Evolutionary conservation across 805 yeast genomes (phyloP), one percentile per base, ranked within the genome.

Genomic region (Diddensiella caesifluorescens): DNA sequence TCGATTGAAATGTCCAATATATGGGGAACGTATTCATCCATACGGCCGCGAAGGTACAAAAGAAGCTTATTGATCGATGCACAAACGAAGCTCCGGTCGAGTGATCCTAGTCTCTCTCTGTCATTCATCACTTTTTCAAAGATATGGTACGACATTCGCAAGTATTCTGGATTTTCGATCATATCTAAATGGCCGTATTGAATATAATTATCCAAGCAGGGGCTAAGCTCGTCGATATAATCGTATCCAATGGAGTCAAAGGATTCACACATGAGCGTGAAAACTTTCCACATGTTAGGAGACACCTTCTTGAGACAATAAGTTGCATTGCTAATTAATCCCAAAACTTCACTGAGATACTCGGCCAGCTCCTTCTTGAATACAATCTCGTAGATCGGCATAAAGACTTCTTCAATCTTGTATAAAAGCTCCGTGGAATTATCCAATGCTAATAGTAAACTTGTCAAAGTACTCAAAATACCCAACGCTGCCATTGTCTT

Each of bases 401-500:
- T 64, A 38, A 84, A 74, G 4, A 79, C 75, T 41, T 74, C 79
- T 55, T 85, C 87, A 38, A 89, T 68, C 56, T 70, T 71, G 19
- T 61, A 63, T 12, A 86, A 80, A 38, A 83, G 71, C 31, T 78
- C 83, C 5, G 69, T 68, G 1, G 95, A 80, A 56, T 81, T 83
- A 60, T 92, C 95, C 65, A 89, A 78, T 3, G 95, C 80, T 38
- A 85, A 63, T 30, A 90, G 64, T 40, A 90, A 80, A 0, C 96
- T 86, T 23, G 83, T 76, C 65, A 89, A 74, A 2, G 96, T 89
- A 51, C 80, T 81, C 49, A 90, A 61, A 25, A 88, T 73, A 10
- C 95, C 95, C 16, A 80, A 64, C 0, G 89, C 95, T 16, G 95
- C 87, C 73, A 79, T 75, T 33, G 80, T 78, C 61, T 87, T 88